Evolutionary conservation across 306 rosid species (phyloP).

Genomic region (Hippophae rhamnoides): DNA sequence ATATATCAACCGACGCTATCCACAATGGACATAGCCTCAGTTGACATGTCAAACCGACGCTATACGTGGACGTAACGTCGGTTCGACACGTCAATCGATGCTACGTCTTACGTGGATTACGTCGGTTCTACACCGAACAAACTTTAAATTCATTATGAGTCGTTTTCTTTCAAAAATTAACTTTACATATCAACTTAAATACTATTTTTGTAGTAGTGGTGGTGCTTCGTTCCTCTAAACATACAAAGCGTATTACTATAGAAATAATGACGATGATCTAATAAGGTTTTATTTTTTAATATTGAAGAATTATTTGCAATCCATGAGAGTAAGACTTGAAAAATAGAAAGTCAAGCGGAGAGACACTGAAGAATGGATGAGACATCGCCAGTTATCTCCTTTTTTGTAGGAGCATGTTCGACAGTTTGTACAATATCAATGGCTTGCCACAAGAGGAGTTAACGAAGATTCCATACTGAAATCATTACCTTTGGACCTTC

Average conservation of each 20-base stretch:
- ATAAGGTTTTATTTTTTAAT: background rate
- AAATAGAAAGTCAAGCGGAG: constrained; percentile 76
- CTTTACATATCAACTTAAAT: too few species aligned
- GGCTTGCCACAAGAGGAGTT: constrained; percentile 90
- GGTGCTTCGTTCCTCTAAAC: background rate
- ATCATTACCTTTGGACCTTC: constrained; percentile 62
- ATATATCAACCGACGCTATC: too few species aligned
- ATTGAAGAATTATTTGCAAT: constrained; percentile 64
- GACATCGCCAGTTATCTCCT: constrained; percentile 76
- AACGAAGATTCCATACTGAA: constrained; percentile 71
- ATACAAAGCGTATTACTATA: too few species aligned
- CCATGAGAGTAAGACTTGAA: constrained; percentile 73
- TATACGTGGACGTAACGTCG: too few species aligned
- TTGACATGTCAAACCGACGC: too few species aligned
- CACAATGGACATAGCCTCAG: too few species aligned
- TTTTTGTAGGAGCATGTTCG: constrained; percentile 73
- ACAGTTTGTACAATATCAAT: constrained; percentile 69
- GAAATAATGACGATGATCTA: background rate
- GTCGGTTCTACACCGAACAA: too few species aligned
- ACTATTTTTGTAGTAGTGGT: too few species aligned
- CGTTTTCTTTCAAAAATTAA: too few species aligned
- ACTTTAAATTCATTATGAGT: too few species aligned
- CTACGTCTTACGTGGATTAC: too few species aligned
- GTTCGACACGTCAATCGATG: too few species aligned
- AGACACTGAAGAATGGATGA: constrained; percentile 98